Percentiles rank a stretch among this genome's conserved stretches.
Evolutionary conservation across 441 rosid genomes (phyloP).

Genomic region (Euphorbia corollata): DNA sequence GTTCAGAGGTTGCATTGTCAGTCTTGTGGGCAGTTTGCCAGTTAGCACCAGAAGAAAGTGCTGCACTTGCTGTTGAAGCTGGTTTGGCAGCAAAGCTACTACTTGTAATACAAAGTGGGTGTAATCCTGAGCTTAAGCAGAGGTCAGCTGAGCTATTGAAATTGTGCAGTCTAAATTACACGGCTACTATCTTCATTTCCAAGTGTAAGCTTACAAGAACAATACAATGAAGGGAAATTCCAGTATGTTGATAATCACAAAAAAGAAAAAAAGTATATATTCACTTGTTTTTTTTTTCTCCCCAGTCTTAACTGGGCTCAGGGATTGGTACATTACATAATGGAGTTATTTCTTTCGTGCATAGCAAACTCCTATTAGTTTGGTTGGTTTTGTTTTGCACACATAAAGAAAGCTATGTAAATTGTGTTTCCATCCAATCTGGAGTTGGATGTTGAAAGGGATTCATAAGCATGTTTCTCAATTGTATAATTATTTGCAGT

Average conservation of each 20-base stretch:
- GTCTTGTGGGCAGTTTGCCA: constrained; percentile 65
- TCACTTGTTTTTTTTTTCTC: constrained; percentile 19
- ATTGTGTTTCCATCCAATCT: background rate
- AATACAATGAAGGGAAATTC: constrained; percentile 40
- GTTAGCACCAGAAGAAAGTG: constrained; percentile 69
- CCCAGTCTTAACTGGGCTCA: background rate
- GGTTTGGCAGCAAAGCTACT: constrained; percentile 82
- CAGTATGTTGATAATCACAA: constrained; percentile 10
- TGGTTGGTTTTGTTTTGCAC: background rate
- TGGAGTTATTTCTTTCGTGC: constrained; percentile 1
- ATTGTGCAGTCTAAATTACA: constrained; percentile 72
- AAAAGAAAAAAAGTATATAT: background rate
- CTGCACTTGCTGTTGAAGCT: constrained; percentile 57
- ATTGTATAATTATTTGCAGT: background rate
- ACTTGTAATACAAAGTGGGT: constrained; percentile 81
- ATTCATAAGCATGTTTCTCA: too few species aligned
- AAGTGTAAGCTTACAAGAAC: constrained; percentile 86
- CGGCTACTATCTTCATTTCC: constrained; percentile 64
- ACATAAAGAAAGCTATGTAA: background rate
- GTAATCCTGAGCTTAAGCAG: constrained; percentile 65
- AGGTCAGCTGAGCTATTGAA: constrained; percentile 72
- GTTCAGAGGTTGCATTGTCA: constrained; percentile 57
- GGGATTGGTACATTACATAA: constrained; percentile 39
- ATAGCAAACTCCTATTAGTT: background rate
- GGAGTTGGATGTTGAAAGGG: constrained; percentile 4